These are phyloP conservation scores for Flaveria trinervia DNA, from an alignment of 129 eudicot species.

Conservation along the genomic window DNA sequence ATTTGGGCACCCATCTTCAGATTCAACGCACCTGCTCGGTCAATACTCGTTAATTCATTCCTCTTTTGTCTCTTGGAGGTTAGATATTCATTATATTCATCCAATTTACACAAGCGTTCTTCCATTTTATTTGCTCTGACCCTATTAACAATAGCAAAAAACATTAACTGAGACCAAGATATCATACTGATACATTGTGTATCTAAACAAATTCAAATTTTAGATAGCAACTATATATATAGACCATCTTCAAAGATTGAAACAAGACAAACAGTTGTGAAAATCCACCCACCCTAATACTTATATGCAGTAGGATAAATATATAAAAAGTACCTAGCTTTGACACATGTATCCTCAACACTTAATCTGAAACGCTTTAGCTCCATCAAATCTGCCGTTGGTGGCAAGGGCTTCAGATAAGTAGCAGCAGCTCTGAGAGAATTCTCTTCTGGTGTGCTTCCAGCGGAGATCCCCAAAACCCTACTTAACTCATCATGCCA, in stretches of 20 bases:
- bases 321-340: slow-evolving; percentile 64
- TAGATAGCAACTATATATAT: slow-evolving; percentile 6
- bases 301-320: slow-evolving; percentile 11
- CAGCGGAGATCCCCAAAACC: slow-evolving; percentile 50
- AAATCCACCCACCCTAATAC: slow-evolving; percentile 8
- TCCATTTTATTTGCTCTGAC: slow-evolving; percentile 62
- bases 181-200: slow-evolving; percentile 10
- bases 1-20: slow-evolving; percentile 61
- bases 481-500: slow-evolving; percentile 59
- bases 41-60: slow-evolving; percentile 51
- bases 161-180: slow-evolving; percentile 16
- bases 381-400: slow-evolving; percentile 51
- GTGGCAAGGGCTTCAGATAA: slow-evolving; percentile 49
- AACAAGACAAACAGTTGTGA: background rate
- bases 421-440: slow-evolving; percentile 45
- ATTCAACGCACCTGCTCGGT: slow-evolving; percentile 62
- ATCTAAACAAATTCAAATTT: slow-evolving; percentile 14
- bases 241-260: background rate
- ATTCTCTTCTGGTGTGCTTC: slow-evolving; percentile 52
- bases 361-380: slow-evolving; percentile 54
- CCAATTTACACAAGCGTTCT: slow-evolving; percentile 59
- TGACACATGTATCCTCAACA: slow-evolving; percentile 51
- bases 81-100: slow-evolving; percentile 48
- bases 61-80: slow-evolving; percentile 64
- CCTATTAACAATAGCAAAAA: slow-evolving; percentile 43